Evolutionary conservation across 345 rosid species (phyloP).

Genomic region (Bretschneidera sinensis): DNA sequence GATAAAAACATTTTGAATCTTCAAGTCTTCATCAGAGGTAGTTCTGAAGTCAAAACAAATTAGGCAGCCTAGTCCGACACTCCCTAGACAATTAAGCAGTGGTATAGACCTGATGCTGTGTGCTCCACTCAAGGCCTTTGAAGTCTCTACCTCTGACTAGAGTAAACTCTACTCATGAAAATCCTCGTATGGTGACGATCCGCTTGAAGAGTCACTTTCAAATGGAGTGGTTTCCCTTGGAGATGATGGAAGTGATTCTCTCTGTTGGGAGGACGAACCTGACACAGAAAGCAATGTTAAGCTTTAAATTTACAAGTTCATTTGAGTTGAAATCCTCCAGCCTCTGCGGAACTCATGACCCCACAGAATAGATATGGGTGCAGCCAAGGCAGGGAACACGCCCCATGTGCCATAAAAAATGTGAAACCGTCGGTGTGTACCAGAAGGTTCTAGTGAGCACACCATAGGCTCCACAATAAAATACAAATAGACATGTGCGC

Average conservation of each 20-base stretch:
- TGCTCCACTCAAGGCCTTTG: conserved; percentile 13
- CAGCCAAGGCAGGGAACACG: background rate
- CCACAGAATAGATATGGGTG: background rate
- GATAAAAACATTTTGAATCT: background rate
- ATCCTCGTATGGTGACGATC: conserved; percentile 82
- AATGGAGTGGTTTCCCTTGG: conserved; percentile 65
- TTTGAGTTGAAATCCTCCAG: background rate
- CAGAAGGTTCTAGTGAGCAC: no score
- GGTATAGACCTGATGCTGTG: background rate
- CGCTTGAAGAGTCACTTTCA: conserved; percentile 75
- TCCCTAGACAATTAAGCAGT: background rate
- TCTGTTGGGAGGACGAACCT: conserved; percentile 78
- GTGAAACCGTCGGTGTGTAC: no score
- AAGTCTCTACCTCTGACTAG: background rate
- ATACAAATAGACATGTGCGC: background rate
- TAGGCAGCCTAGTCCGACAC: background rate
- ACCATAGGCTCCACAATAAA: background rate
- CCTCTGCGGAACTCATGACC: background rate
- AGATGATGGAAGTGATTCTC: conserved; percentile 71
- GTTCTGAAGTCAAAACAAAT: background rate
- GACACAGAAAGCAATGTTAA: conserved; percentile 10
- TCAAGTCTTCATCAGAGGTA: background rate
- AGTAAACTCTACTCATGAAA: conserved; percentile 37
- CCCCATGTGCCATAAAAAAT: no score
- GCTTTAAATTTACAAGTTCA: no score